Conservation (phyloP, 2,329 filamentous ascomycete genomes). For the Sclerotiophoma versabilis region DNA sequence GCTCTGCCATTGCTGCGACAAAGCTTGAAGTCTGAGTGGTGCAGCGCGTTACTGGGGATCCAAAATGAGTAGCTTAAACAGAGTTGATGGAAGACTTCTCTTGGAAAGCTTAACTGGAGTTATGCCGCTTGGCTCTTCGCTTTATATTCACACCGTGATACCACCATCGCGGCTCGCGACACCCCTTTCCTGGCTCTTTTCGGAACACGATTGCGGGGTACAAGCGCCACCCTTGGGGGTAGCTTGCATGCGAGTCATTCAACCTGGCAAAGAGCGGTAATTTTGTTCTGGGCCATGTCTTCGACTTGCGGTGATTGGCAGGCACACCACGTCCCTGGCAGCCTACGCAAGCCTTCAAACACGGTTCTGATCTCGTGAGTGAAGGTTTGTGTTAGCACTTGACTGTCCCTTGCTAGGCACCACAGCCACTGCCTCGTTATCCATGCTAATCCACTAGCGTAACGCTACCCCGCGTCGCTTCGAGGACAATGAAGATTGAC, state of each 20-base stretch:
- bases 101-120: not conserved
- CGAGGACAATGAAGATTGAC: not conserved
- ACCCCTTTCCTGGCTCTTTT: not conserved
- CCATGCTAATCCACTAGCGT: not conserved
- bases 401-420: not conserved
- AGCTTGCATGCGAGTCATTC: not conserved
- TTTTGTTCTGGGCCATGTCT: not conserved
- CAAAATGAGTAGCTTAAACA: not conserved
- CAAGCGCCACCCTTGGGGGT: not conserved
- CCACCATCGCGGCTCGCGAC: not conserved
- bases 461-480: conserved; percentile 1
- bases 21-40: too few relatives aligned
- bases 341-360: conserved; percentile 1
- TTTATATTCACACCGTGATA: not conserved
- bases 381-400: not conserved
- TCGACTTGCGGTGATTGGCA: not conserved
- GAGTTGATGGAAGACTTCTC: not conserved
- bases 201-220: conserved; percentile 2
- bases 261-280: conserved; percentile 7
- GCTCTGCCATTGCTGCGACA: not conserved
- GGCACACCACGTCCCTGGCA: not conserved
- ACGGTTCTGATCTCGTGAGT: conserved; percentile 6
- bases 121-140: not conserved
- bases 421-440: conserved; percentile 2
- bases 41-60: too few relatives aligned